phyloP scores from a whole-genome alignment of 1,139 yeast species.

The Waltiozyma sp. region DNA sequence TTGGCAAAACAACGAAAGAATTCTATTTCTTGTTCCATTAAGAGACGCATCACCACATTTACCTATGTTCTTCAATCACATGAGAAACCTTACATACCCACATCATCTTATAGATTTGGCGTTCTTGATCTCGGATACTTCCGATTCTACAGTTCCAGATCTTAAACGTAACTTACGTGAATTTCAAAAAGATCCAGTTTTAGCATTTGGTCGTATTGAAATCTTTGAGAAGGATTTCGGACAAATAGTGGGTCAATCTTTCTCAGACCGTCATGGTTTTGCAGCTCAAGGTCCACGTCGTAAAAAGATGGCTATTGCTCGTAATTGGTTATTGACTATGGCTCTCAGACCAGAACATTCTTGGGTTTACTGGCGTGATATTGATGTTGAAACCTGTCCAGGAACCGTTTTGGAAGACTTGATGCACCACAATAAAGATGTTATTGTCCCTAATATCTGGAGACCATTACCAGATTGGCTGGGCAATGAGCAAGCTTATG shows the following conservation, averaged over 20 bases:
- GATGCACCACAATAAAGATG: slow-evolving; percentile 46
- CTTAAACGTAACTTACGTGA: slow-evolving; percentile 27
- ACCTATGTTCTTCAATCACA: slow-evolving; percentile 43
- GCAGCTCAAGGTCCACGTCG: slow-evolving; percentile 53
- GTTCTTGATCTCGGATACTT: slow-evolving; percentile 42
- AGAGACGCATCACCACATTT: slow-evolving; percentile 47
- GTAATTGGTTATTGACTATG: slow-evolving; percentile 45
- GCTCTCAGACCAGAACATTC: slow-evolving; percentile 46
- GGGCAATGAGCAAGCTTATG: slow-evolving; percentile 51
- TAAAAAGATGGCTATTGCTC: slow-evolving; percentile 50
- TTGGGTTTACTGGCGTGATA: slow-evolving; percentile 60
- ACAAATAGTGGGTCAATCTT: slow-evolving; percentile 43
- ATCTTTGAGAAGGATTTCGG: slow-evolving; percentile 50
- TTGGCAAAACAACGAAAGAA: slow-evolving; percentile 36
- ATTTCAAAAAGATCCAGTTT: slow-evolving; percentile 29
- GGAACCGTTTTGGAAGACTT: slow-evolving; percentile 41
- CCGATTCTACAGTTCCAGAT: slow-evolving; percentile 33
- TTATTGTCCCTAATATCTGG: slow-evolving; percentile 34
- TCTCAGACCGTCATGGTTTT: slow-evolving; percentile 46
- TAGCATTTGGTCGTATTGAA: slow-evolving; percentile 34
- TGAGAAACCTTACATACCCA: slow-evolving; percentile 43
- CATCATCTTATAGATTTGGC: slow-evolving; percentile 45
- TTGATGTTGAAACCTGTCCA: slow-evolving; percentile 47
- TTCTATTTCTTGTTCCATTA: slow-evolving; percentile 41
- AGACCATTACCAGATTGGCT: slow-evolving; percentile 61